Evolutionary conservation across 2,329 filamentous ascomycete genomes (phyloP), one percentile per base, ranked within the genome.

Genomic region (Botrytis fragariae): DNA sequence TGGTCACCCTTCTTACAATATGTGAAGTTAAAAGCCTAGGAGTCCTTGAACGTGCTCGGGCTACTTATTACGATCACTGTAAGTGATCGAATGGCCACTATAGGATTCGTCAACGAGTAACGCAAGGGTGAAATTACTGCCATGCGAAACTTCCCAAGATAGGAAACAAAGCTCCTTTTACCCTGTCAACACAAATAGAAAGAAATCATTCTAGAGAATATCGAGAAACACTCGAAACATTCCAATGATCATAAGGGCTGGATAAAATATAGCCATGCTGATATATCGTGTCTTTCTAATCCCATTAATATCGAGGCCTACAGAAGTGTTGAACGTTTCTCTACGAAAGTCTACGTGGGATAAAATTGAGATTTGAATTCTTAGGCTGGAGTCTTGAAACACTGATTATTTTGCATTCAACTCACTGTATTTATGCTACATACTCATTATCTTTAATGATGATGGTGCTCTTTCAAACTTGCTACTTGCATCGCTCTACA

Each of bases 311-410:
- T 51, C 14, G 10, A n/a, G 2, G 10, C 10, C 3, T n/a, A n/a
- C 4, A 4, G 9, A n/a, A n/a, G 0, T 51, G 14, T n/a, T 51
- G 48, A 51, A 0, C 4, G 5, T 51, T 0, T 51, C 10, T n/a
- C 48, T n/a, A n/a, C 48, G 5, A 51, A n/a, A n/a, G 22, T 0
- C 4, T 14, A 4, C 25, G 1, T n/a, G 10, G 22, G 48, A 1
- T 14, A 6, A 1, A 51, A 51, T 1, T 6, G 4, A n/a, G 10
- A 51, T 1, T 51, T n/a, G 10, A 51, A 14, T 51, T 18, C 0
- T n/a, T 3, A 14, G 1, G 10, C 5, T 51, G 25, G 0, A 8
- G 0, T 51, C 48, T 51, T 14, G 1, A 14, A 51, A 1, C 1
- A 14, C 9, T 51, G 48, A 0, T 12, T 6, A 6, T n/a, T 6